Base-by-base conservation (phyloP, 768 basidiomycete genomes). In the Rhizopogon salebrosus region DNA sequence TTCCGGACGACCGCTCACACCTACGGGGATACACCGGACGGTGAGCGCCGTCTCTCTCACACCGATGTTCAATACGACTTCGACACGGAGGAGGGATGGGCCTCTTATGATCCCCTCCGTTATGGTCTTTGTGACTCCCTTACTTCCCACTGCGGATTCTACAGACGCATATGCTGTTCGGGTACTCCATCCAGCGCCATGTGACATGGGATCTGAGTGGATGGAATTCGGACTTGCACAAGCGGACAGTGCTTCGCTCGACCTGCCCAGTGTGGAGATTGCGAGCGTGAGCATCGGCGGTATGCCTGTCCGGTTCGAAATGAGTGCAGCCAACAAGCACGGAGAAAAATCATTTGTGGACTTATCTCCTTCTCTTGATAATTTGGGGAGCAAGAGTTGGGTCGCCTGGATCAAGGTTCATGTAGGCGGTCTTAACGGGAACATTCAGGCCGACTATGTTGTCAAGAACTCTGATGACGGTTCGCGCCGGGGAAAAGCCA, bases 191-290 rank as follows among this genome's bases (percentile, higher is more conserved):
- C 78, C 80, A 39, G 78, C 80, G 8, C 85, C 85, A 18, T 67
- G 74, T 13, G 76, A 83, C 31, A 62, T 72, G n/a, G 80, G 80
- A 51, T 78, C 80, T n/a, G 85, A 84, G 48, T 87, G 81, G 82
- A 71, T 91, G 18, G 87, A 89, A 64, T 89, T 91, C 60, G 87
- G 87, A 24, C 71, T 91, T 46, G 82, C 82, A 2, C 71, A 78
- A 49, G 67, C 67, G n/a, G 43, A 48, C 26, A 11, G 38, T 23
- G n/a, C 48, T 29, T 49, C 53, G 20, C 54, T 55, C 43, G 57
- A 57, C 29, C 68, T 71, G 38, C 78, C 80, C 40, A 74, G 68
- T 50, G 73, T 84, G 43, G 75, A 83, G 14, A 73, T 87, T 45
- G 72, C 80, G 43, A 78, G 74, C 56, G 84, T 79, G 35, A 86